Evolutionary conservation across 805 yeast species (phyloP).

Genomic region (Candida schatavii): DNA sequence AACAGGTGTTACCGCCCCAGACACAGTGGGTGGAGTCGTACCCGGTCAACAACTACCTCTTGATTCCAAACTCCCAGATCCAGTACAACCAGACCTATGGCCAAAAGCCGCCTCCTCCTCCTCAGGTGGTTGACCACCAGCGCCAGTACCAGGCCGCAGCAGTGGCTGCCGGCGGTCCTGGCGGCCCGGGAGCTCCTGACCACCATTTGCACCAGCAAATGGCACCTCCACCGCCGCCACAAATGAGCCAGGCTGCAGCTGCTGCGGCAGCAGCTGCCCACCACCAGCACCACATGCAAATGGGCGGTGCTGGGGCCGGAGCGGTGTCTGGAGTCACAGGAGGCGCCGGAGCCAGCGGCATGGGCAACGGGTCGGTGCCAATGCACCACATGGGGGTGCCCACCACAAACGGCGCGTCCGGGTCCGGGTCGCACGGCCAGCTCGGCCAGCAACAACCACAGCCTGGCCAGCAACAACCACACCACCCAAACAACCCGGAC

Average conservation of each 20-base stretch:
- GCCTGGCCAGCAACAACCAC: slow-evolving; percentile 7
- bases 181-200: slow-evolving; percentile 8
- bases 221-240: neutral
- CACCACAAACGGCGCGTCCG: too few species aligned
- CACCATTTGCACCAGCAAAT: neutral
- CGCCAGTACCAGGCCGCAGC: slow-evolving; percentile 5
- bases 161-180: slow-evolving; percentile 3
- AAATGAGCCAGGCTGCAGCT: neutral
- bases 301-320: slow-evolving; percentile 1
- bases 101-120: slow-evolving; percentile 1
- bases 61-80: slow-evolving; percentile 15
- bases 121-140: neutral
- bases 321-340: neutral
- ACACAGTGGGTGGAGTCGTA: slow-evolving; percentile 5
- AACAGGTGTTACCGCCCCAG: slow-evolving; percentile 8
- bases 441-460: slow-evolving; percentile 5
- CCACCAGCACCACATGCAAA: slow-evolving; percentile 8
- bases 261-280: slow-evolving; percentile 1
- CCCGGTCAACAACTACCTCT: slow-evolving; percentile 20
- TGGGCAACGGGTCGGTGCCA: too few species aligned
- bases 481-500: slow-evolving; percentile 3
- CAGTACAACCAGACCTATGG: slow-evolving; percentile 4
- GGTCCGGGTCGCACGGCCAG: too few species aligned
- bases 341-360: neutral
- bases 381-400: too few species aligned